A percentile compares a stretch with the other conserved stretches of the same genome.
phyloP scores from a whole-genome alignment of 176 grass and related monocot genomes.

The Saccharum officinarum region DNA sequence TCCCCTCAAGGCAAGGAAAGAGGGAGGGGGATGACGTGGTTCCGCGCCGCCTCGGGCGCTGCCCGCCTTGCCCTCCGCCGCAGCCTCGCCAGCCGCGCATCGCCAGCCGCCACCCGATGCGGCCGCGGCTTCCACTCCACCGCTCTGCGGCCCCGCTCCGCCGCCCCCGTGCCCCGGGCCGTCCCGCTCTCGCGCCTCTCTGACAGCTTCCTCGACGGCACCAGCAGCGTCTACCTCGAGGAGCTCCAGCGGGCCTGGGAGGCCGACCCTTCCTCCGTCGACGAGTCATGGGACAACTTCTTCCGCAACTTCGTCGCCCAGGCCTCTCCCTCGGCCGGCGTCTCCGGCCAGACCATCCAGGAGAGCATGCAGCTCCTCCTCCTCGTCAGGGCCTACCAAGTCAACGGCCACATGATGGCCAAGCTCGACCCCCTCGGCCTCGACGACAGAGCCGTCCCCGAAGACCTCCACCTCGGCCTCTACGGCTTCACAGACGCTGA shows the following conservation, averaged over 20 bases:
- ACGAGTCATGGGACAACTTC: slow-evolving; percentile 91
- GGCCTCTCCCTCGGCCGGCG: slow-evolving; percentile 36
- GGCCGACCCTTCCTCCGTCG: slow-evolving; percentile 63
- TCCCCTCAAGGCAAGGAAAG: background rate
- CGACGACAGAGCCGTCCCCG: slow-evolving; percentile 55
- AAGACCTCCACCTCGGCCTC: slow-evolving; percentile 57
- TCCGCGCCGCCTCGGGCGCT: slow-evolving; percentile 59
- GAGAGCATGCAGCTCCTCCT: slow-evolving; percentile 85
- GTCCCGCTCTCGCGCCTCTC: slow-evolving; percentile 69
- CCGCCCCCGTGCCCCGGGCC: slow-evolving; percentile 52
- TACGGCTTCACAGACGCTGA: slow-evolving; percentile 86
- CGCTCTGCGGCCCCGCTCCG: slow-evolving; percentile 26
- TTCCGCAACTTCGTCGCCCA: slow-evolving; percentile 78
- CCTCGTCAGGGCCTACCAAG: slow-evolving; percentile 83
- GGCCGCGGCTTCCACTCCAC: slow-evolving; percentile 54
- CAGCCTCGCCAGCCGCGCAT: slow-evolving; percentile 35
- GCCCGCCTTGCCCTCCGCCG: slow-evolving; percentile 59
- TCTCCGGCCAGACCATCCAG: slow-evolving; percentile 86
- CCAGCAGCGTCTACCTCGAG: slow-evolving; percentile 81
- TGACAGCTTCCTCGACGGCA: slow-evolving; percentile 83
- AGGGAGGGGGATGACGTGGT: slow-evolving; percentile 55
- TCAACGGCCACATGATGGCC: slow-evolving; percentile 92
- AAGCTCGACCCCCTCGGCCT: slow-evolving; percentile 74
- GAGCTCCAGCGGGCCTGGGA: slow-evolving; percentile 85
- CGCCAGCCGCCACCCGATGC: slow-evolving; percentile 28